These are phyloP conservation scores for Blastobotrys robertii DNA, from an alignment of 805 yeast genomes.

Conservation along the genomic window DNA sequence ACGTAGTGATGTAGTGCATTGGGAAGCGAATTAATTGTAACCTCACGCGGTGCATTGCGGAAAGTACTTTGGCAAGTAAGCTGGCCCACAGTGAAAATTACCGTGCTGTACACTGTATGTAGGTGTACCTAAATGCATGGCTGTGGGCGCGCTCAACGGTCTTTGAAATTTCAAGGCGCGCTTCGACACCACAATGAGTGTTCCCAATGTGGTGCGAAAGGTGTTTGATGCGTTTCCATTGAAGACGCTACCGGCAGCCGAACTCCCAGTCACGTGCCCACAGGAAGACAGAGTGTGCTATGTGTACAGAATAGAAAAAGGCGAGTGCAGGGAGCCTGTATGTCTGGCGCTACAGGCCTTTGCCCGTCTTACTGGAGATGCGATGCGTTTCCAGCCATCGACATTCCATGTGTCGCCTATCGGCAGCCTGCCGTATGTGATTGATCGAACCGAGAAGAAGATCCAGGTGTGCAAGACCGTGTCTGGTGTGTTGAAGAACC, in stretches of 20 bases:
- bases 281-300: constrained; percentile 5
- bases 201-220: constrained; percentile 22
- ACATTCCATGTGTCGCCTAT: constrained; percentile 7
- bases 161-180: too few relatives aligned
- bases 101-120: too few relatives aligned
- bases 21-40: too few relatives aligned
- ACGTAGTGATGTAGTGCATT: too few relatives aligned
- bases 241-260: constrained; percentile 12
- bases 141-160: too few relatives aligned
- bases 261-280: constrained; percentile 1
- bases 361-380: constrained; percentile 6
- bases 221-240: constrained; percentile 28
- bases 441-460: constrained; percentile 5
- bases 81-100: too few relatives aligned
- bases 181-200: constrained; percentile 9
- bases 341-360: constrained; percentile 18
- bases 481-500: constrained; percentile 2
- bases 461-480: constrained; percentile 4
- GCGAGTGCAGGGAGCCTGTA: constrained; percentile 24
- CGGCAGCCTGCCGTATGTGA: constrained; percentile 13
- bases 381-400: constrained; percentile 1
- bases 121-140: too few relatives aligned
- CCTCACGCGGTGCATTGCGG: too few relatives aligned
- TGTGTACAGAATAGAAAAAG: constrained; percentile 17
- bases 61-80: too few relatives aligned